phyloP scores from a whole-genome alignment of 805 yeast genomes.

The Isabelozyma heimii region DNA sequence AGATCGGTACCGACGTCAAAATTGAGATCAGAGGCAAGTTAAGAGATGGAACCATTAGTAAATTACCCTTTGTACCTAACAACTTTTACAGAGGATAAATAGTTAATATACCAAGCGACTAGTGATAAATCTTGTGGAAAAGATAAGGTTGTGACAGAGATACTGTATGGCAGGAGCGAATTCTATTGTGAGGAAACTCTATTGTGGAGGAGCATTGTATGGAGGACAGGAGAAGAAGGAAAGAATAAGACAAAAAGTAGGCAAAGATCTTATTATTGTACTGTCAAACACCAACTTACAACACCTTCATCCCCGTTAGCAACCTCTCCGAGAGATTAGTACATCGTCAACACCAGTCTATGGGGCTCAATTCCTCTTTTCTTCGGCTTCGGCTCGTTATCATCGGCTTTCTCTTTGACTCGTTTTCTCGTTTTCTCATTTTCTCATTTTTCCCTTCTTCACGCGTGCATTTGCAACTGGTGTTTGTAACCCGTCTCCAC shows the following conservation, averaged over 20 bases:
- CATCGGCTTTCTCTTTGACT: not conserved
- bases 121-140: too few species aligned
- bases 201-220: too few species aligned
- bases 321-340: too few species aligned
- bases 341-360: too few species aligned
- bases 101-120: not conserved
- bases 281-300: too few species aligned
- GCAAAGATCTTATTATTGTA: too few species aligned
- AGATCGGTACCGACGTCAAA: slow-evolving; percentile 68
- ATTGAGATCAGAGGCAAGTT: slow-evolving; percentile 82
- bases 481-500: not conserved
- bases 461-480: not conserved
- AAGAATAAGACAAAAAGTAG: too few species aligned
- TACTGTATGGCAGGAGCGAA: too few species aligned
- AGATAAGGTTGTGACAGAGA: too few species aligned
- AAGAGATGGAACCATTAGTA: slow-evolving; percentile 71
- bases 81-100: slow-evolving; percentile 58
- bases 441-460: not conserved
- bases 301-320: too few species aligned
- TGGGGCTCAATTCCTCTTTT: not conserved
- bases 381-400: not conserved
- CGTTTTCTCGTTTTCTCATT: not conserved
- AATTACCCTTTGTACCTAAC: slow-evolving; percentile 81
- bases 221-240: too few species aligned
- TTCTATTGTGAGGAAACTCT: too few species aligned